Conservation (phyloP, 2,329 filamentous ascomycete genomes). For the Chaetothyriales sp. region DNA sequence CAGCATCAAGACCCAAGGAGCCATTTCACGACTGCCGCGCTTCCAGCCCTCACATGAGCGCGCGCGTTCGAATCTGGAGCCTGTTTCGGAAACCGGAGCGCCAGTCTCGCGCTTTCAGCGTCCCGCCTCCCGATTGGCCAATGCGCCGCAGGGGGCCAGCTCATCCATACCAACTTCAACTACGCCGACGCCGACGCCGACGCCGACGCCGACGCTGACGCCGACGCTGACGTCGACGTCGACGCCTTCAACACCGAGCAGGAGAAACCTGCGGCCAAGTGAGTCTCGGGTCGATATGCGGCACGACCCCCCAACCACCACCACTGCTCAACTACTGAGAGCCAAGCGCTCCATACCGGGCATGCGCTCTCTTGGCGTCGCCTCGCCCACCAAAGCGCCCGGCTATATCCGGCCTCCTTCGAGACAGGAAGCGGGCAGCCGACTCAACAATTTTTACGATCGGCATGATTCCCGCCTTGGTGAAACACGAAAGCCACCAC, state of each 20-base stretch:
- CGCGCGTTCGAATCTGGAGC: conserved; percentile 66
- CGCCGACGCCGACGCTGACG: too few relatives aligned
- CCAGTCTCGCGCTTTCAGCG: conserved; percentile 50
- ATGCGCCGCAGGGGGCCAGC: conserved; percentile 56
- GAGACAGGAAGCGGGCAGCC: conserved; percentile 25
- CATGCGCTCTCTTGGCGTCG: conserved; percentile 32
- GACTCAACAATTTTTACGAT: conserved; percentile 39
- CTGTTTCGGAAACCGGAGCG: conserved; percentile 79
- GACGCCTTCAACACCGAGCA: conserved; percentile 45
- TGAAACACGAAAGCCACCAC: conserved; percentile 43
- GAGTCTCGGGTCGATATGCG: conserved; percentile 24
- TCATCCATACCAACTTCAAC: conserved; percentile 46
- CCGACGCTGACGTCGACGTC: too few relatives aligned
- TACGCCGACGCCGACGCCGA: conserved; percentile 45
- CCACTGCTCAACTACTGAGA: conserved; percentile 41
- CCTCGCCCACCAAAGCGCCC: conserved; percentile 21
- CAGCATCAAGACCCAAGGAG: conserved; percentile 49
- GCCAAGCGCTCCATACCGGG: conserved; percentile 49
- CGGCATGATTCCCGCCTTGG: conserved; percentile 30
- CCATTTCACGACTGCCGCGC: conserved; percentile 62
- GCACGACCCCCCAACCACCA: conserved; percentile 36
- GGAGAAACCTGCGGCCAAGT: conserved; percentile 41
- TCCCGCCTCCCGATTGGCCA: conserved; percentile 54
- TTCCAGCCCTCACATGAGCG: conserved; percentile 47
- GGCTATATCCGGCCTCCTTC: conserved; percentile 27